A percentile compares a stretch with the other conserved stretches of the same genome.
Conservation (phyloP, 2,329 filamentous ascomycete genomes). For the Blastomyces gilchristii region DNA sequence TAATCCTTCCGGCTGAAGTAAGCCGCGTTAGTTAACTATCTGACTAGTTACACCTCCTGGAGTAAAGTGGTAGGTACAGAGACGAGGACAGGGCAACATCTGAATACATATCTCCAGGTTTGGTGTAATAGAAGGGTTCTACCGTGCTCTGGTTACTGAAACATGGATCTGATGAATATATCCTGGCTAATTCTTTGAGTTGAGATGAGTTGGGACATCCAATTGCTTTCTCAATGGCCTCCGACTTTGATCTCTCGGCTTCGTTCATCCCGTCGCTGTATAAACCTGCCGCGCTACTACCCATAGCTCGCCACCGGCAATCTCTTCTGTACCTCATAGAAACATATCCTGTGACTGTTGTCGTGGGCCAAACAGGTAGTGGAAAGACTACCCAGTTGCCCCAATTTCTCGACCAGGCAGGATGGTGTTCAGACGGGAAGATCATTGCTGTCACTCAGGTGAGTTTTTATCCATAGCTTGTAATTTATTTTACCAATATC, state of each 20-base stretch:
- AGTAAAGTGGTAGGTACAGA: no score
- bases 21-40: no score
- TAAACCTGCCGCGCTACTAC: slow-evolving; percentile 72
- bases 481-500: background rate
- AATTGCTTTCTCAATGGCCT: slow-evolving; percentile 27
- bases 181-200: background rate
- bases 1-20: no score
- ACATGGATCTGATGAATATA: slow-evolving; percentile 3
- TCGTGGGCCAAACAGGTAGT: slow-evolving; percentile 88
- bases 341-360: slow-evolving; percentile 70
- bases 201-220: background rate
- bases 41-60: no score
- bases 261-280: slow-evolving; percentile 68
- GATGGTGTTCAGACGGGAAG: slow-evolving; percentile 79
- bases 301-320: slow-evolving; percentile 74
- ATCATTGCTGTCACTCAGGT: slow-evolving; percentile 84
- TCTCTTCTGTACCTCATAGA: slow-evolving; percentile 78
- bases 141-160: background rate
- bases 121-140: background rate
- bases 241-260: slow-evolving; percentile 35
- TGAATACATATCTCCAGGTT: background rate
- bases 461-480: slow-evolving; percentile 28
- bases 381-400: slow-evolving; percentile 95
- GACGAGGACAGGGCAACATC: background rate
- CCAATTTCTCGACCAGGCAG: slow-evolving; percentile 76